Base-by-base conservation (phyloP, 75 land plant genomes). In the Isoetes taiwanensis region DNA sequence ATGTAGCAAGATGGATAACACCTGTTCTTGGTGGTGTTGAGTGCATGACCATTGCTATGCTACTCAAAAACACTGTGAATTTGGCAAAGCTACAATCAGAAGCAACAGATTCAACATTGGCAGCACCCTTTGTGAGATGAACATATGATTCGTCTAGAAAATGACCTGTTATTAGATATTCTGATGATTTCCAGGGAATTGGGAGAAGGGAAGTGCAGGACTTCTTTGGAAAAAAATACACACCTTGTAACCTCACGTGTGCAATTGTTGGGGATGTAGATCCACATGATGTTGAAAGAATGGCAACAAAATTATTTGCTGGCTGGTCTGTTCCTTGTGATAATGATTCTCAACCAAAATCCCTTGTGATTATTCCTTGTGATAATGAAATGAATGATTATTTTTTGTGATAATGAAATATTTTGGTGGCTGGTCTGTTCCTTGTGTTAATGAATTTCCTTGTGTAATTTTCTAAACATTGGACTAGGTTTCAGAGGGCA, bases 21-120 rank as follows among this genome's bases (percentile, higher is more conserved):
- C 86, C 90, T 2, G 90, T 85, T 37, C 90, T 86, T 26, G 90
- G 90, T 3, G 90, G 90, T 21, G 90, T 85, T 20, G 90, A 86
- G 9, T 86, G 86, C 26, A 79, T 85, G 90, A 85, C 90, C 17
- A 79, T 85, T 28, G 86, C 90, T 31, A 85, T 85, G 90, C 66
- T 85, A 25, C 80, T 85, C 34, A 76, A 54, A 64, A 85, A 85
- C 46, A 82, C 90, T 11, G 41, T 79, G 58, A 82, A 82, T 23
- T 69, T 74, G 54, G 90, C 90, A 5, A 78, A 78, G 61, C 63
- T n/a, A n/a, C n/a, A n/a, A n/a, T n/a, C n/a, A n/a, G n/a, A n/a
- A n/a, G n/a, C n/a, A n/a, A n/a, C n/a, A n/a, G n/a, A n/a, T n/a
- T n/a, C n/a, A n/a, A n/a, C n/a, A n/a, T n/a, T n/a, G n/a, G n/a